Conservation (phyloP, 352 stramenopile genomes). For the Pythium utonaiense region DNA sequence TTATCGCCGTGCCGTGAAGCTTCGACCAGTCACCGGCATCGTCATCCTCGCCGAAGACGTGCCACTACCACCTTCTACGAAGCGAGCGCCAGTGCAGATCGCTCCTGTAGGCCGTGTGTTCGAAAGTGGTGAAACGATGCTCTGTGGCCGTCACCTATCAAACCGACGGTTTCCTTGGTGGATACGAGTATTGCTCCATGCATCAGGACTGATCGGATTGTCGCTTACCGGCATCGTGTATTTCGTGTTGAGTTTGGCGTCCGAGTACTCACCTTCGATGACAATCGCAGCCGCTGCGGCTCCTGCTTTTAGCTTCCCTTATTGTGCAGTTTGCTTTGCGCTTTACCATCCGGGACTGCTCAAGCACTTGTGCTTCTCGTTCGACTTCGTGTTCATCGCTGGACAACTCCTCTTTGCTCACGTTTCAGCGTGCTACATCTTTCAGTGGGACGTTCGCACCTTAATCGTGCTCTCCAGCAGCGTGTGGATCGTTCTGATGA, state of each 20-base stretch:
- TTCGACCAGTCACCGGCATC: not conserved
- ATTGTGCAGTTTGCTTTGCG: slow-evolving; percentile 6
- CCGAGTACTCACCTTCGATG: not conserved
- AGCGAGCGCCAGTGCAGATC: not conserved
- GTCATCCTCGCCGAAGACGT: not conserved
- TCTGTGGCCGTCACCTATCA: slow-evolving; percentile 6
- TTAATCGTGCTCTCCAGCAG: slow-evolving; percentile 8
- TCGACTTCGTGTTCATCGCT: slow-evolving; percentile 20
- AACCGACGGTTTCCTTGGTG: not conserved
- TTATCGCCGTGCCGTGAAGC: slow-evolving; percentile 19
- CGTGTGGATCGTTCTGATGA: slow-evolving; percentile 13
- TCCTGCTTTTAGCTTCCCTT: not conserved
- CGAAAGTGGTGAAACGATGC: slow-evolving; percentile 11
- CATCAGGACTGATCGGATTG: not conserved
- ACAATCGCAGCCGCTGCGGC: not conserved
- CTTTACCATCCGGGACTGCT: slow-evolving; percentile 16
- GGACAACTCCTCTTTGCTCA: slow-evolving; percentile 16
- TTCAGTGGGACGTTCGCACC: slow-evolving; percentile 12
- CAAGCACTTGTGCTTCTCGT: slow-evolving; percentile 10
- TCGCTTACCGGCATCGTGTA: slow-evolving; percentile 8
- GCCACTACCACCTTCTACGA: not conserved
- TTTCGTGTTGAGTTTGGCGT: slow-evolving; percentile 13
- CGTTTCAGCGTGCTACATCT: slow-evolving; percentile 9
- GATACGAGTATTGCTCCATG: not conserved
- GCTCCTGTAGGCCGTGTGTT: slow-evolving; percentile 8